Base-by-base conservation (phyloP, 2,329 filamentous ascomycete genomes). In the Parastagonospora nodorum region DNA sequence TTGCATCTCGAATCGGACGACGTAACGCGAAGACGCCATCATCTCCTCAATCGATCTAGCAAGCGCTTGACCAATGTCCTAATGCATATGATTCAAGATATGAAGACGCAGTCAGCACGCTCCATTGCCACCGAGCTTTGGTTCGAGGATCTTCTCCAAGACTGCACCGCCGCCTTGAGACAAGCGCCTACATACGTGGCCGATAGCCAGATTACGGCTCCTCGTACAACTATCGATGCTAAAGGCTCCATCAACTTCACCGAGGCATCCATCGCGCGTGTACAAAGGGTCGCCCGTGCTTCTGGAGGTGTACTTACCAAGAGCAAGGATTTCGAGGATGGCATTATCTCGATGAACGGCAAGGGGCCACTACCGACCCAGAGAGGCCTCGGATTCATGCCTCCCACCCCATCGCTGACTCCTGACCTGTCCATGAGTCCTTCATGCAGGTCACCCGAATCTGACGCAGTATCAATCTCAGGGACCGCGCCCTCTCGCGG, bases 381-480 rank as follows among this genome's bases (percentile, higher is more conserved):
- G n/a, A 37, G 46, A 40, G 49, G 35, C n/a, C 48, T 49, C 29
- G 49, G 49, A 9, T 29, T 44, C 11, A 27, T 56, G 38, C 53
- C 53, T n/a, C 53, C 53, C 15, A 56, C 53, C 12, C 53, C 53
- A 19, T 36, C 53, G 9, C 50, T 52, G 49, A 56, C 53, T n/a
- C 53, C 53, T 11, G 42, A 55, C 36, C 12, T 50, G 37, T 42
- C 48, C 24, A 42, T 49, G 28, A 46, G 14, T 19, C 35, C 53
- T 28, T 30, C 49, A n/a, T 50, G 49, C 45, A 50, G 43, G 38
- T 35, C 39, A 11, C 49, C 52, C 12, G 52, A 56, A 29, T 46
- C 45, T 7, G 50, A 56, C 19, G 6, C 42, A 10, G 31, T 40
- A 8, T 52, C 53, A 4, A 24, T 53, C 16, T 31, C 45, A 8